phyloP scores from a whole-genome alignment of 192 early-diverging fungal species.

The Endogone sp. region DNA sequence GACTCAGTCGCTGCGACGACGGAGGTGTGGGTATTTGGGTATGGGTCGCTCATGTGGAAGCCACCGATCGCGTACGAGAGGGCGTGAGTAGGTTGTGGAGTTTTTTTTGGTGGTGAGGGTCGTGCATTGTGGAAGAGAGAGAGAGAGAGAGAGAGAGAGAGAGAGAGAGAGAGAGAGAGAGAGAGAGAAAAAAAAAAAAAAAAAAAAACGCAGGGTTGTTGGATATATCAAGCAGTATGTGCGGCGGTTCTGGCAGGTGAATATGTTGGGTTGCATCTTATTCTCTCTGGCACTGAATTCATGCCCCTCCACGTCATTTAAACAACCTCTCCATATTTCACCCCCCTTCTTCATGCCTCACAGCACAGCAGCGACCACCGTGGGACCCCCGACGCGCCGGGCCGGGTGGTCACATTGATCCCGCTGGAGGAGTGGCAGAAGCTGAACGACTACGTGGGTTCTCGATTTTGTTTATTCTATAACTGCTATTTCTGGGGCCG shows the following conservation, averaged over 20 bases:
- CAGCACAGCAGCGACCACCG: slow-evolving; percentile 82
- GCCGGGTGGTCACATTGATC: slow-evolving; percentile 85
- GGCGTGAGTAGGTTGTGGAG: slow-evolving; percentile 37
- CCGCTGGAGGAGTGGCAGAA: slow-evolving; percentile 63
- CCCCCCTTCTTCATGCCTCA: slow-evolving; percentile 5
- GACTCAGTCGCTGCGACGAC: too few relatives aligned
- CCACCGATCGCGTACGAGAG: slow-evolving; percentile 48
- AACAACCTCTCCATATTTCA: too few relatives aligned
- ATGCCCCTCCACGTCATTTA: not conserved
- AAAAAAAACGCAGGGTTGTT: slow-evolving; percentile 33
- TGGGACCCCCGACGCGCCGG: slow-evolving; percentile 71
- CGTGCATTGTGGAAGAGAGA: not conserved
- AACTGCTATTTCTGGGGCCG: not conserved
- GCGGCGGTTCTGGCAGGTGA: slow-evolving; percentile 75
- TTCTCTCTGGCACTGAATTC: not conserved
- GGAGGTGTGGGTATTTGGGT: slow-evolving; percentile 58
- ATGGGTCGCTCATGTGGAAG: slow-evolving; percentile 54
- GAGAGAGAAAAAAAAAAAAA: not conserved
- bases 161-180: not conserved
- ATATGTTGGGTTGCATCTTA: not conserved
- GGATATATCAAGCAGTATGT: slow-evolving; percentile 69
- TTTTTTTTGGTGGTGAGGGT: not conserved
- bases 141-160: slow-evolving; percentile 5
- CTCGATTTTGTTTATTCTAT: too few relatives aligned
- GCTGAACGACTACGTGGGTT: slow-evolving; percentile 43